Evolutionary conservation across 768 basidiomycete genomes (phyloP).

Genomic region (Phanerochaete carnosa): DNA sequence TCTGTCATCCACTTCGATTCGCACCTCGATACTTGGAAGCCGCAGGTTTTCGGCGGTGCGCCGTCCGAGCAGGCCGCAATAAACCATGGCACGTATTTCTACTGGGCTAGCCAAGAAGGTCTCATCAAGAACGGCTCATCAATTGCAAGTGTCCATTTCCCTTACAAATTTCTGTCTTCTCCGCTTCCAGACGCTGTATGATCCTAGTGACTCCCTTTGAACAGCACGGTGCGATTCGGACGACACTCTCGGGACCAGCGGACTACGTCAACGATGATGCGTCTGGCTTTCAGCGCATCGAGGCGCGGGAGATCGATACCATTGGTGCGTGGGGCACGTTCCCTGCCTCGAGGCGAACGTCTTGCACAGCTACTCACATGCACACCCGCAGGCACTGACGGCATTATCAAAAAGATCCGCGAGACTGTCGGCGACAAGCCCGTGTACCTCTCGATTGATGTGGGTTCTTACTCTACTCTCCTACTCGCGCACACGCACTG

Average conservation of each 20-base stretch:
- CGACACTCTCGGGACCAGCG: slow-evolving; percentile 71
- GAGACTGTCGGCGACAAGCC: slow-evolving; percentile 72
- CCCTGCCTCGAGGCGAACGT: neutral
- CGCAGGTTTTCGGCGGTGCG: slow-evolving; percentile 69
- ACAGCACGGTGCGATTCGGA: slow-evolving; percentile 85
- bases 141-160: slow-evolving; percentile 67
- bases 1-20: slow-evolving; percentile 88
- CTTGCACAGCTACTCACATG: neutral
- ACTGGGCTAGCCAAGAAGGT: slow-evolving; percentile 83
- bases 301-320: slow-evolving; percentile 82
- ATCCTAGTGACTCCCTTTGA: slow-evolving; percentile 66
- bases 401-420: slow-evolving; percentile 79
- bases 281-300: slow-evolving; percentile 79
- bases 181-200: slow-evolving; percentile 40
- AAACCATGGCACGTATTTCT: slow-evolving; percentile 90
- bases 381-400: slow-evolving; percentile 50
- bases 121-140: slow-evolving; percentile 74
- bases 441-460: slow-evolving; percentile 78
- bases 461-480: slow-evolving; percentile 28
- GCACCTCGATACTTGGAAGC: slow-evolving; percentile 80
- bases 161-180: slow-evolving; percentile 15
- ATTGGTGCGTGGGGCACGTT: slow-evolving; percentile 44
- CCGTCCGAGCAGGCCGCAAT: slow-evolving; percentile 71
- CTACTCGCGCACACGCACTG: neutral
- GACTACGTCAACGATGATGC: slow-evolving; percentile 78